Conservation (phyloP, 495 filamentous ascomycete genomes). For the Achaetomiella virescens region DNA sequence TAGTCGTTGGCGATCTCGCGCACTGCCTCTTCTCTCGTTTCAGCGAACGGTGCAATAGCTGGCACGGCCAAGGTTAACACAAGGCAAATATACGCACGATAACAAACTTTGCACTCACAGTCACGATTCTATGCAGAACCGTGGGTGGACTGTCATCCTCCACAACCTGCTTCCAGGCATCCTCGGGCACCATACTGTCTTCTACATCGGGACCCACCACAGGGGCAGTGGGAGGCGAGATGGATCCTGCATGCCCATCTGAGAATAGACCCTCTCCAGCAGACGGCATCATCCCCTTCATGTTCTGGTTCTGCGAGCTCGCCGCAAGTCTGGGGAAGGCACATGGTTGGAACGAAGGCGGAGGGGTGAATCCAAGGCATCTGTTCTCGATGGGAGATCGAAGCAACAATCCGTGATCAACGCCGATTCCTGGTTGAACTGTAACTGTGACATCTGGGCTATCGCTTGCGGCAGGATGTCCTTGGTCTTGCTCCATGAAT, state of each 20-base stretch:
- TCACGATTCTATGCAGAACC: conserved; percentile 14
- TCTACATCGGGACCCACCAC: neutral
- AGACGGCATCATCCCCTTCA: neutral
- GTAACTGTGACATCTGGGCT: neutral
- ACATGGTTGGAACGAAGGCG: neutral
- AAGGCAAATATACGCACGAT: neutral
- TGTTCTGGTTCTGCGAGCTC: neutral
- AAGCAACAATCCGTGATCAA: neutral
- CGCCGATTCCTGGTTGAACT: neutral
- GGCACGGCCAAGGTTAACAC: neutral
- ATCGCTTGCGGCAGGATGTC: neutral
- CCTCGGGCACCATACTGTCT: neutral
- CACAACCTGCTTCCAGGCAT: conserved; percentile 12
- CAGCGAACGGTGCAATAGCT: conserved; percentile 19
- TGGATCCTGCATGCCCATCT: neutral
- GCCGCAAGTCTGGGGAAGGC: neutral
- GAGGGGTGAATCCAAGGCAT: neutral
- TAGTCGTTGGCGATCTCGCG: conserved; percentile 20
- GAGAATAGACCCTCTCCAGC: neutral
- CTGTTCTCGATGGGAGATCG: neutral
- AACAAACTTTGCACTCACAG: neutral
- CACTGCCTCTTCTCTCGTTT: conserved; percentile 19
- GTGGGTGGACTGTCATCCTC: conserved; percentile 9
- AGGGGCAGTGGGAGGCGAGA: neutral
- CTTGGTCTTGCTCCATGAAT: conserved; percentile 1